Conservation (phyloP, 139 green algal species). For the Chlorella vulgaris region DNA sequence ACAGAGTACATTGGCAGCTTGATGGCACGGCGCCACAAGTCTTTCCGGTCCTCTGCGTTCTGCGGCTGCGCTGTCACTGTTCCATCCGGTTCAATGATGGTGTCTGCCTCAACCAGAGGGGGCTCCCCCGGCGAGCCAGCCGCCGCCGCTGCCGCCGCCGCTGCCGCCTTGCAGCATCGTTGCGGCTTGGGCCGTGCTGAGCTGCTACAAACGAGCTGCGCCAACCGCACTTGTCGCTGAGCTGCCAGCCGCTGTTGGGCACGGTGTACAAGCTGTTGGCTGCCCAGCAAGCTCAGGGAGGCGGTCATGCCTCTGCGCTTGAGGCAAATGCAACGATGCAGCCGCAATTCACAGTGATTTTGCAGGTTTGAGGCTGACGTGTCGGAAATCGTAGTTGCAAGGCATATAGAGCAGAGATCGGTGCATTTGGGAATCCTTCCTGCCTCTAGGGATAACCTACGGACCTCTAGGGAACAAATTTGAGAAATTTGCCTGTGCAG, state of each 20-base stretch:
- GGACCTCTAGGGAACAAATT: too few relatives aligned
- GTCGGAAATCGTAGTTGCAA: too few relatives aligned
- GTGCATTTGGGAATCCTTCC: too few relatives aligned
- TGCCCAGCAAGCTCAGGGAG: not conserved
- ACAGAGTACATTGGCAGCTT: constrained; percentile 97
- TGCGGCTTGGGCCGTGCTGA: too few relatives aligned
- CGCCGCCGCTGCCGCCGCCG: not conserved
- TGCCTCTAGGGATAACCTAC: too few relatives aligned
- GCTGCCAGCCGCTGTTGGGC: not conserved
- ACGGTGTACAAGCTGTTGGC: not conserved
- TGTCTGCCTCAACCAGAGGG: constrained; percentile 26
- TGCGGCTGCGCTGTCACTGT: constrained; percentile 10
- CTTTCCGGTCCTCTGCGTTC: constrained; percentile 23
- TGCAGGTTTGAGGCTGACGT: too few relatives aligned
- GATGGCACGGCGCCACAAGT: constrained; percentile 83
- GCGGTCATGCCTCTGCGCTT: not conserved
- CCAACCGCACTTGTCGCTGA: not conserved
- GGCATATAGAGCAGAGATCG: too few relatives aligned
- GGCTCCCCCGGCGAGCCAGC: not conserved
- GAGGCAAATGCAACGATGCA: too few relatives aligned
- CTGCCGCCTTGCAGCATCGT: not conserved
- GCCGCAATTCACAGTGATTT: too few relatives aligned
- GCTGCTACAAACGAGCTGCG: not conserved
- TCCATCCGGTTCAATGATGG: constrained; percentile 46
- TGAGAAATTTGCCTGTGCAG: too few relatives aligned